phyloP scores from a whole-genome alignment of 1,284 basidiomycete species.

The Apiotrichum sp. region DNA sequence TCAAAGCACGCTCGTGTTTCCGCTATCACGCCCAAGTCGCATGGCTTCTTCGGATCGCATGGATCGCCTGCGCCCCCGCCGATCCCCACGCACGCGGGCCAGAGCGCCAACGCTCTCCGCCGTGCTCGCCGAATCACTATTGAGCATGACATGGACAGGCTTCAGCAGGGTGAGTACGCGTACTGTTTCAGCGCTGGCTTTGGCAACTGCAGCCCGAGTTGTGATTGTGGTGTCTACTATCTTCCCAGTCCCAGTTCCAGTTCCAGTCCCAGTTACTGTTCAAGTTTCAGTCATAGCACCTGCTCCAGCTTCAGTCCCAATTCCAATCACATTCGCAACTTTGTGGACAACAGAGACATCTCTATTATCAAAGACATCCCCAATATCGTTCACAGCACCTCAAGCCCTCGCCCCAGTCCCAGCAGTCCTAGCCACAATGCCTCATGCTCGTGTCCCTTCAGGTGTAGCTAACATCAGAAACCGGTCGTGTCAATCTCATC shows the following conservation, averaged over 20 bases:
- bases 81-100: conserved; percentile 38
- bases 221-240: too few species aligned
- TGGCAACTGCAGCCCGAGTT: too few species aligned
- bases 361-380: not conserved
- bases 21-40: conserved; percentile 18
- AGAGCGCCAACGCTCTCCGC: conserved; percentile 24
- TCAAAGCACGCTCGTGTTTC: not conserved
- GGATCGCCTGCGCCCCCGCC: conserved; percentile 21
- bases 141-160: conserved; percentile 42
- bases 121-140: conserved; percentile 41
- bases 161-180: conserved; percentile 31
- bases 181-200: too few species aligned
- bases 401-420: too few species aligned
- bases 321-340: too few species aligned
- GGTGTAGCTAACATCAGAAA: not conserved
- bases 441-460: not conserved
- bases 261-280: too few species aligned
- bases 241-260: too few species aligned
- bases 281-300: too few species aligned
- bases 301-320: too few species aligned
- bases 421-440: not conserved
- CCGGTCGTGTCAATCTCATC: not conserved
- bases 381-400: not conserved
- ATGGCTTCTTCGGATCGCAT: too few species aligned
- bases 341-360: not conserved